phyloP scores from a whole-genome alignment of 176 grass and related monocot species.

The Zoysia pacifica region DNA sequence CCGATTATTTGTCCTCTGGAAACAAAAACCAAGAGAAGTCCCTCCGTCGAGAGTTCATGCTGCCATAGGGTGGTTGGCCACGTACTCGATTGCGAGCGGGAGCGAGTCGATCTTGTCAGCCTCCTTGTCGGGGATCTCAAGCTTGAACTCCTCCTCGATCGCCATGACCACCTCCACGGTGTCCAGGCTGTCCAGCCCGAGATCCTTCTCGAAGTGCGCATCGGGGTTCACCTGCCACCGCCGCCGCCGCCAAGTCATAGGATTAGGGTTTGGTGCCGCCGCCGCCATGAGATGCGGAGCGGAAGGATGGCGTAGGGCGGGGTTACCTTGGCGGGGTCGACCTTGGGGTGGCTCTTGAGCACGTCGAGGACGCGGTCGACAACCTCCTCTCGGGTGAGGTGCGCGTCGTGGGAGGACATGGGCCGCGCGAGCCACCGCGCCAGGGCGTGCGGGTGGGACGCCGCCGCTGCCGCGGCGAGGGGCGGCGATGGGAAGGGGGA shows the following conservation, averaged over 20 bases:
- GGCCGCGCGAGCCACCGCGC: constrained; percentile 49
- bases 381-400: constrained; percentile 82
- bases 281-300: not conserved
- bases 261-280: constrained; percentile 24
- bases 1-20: constrained; percentile 42
- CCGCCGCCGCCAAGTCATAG: constrained; percentile 27
- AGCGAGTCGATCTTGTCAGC: constrained; percentile 70
- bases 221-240: constrained; percentile 56
- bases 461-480: constrained; percentile 4
- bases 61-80: constrained; percentile 74
- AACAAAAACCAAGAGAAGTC: constrained; percentile 27
- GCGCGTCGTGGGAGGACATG: constrained; percentile 98
- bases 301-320: not conserved
- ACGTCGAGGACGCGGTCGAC: constrained; percentile 86
- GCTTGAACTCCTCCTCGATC: constrained; percentile 89
- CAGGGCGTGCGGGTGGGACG: constrained; percentile 36
- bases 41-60: constrained; percentile 34
- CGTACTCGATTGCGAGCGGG: constrained; percentile 71
- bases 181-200: constrained; percentile 80
- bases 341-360: constrained; percentile 87
- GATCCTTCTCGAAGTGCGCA: constrained; percentile 74
- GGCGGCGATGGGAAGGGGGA: constrained; percentile 32
- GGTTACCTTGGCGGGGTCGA: constrained; percentile 84
- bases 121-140: constrained; percentile 79
- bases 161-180: constrained; percentile 81